Percentiles rank a stretch among this genome's conserved stretches.
These are phyloP conservation scores for Trichosporon sp. DNA, from an alignment of 1,284 basidiomycete genomes.

Conservation along the genomic window DNA sequence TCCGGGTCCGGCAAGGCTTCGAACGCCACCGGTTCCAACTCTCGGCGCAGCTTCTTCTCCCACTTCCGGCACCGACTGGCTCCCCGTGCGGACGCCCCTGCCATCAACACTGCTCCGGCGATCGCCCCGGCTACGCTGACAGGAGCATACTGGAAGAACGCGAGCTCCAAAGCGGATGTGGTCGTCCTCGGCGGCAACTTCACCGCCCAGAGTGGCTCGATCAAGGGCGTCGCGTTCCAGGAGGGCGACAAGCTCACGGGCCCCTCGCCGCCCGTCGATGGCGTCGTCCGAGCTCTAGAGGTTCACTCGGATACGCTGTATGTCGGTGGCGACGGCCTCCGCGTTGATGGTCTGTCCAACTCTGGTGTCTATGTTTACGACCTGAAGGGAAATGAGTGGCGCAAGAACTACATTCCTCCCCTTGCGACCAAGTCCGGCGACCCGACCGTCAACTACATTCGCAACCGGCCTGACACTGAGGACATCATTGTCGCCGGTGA, in stretches of 20 bases:
- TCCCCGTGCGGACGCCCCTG: constrained; percentile 53
- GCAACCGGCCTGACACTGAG: constrained; percentile 59
- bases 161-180: constrained; percentile 54
- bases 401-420: constrained; percentile 43
- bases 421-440: constrained; percentile 50
- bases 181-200: constrained; percentile 89
- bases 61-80: constrained; percentile 14
- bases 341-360: constrained; percentile 45
- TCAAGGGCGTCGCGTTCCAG: constrained; percentile 67
- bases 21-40: neutral
- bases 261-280: constrained; percentile 53
- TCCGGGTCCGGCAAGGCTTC: constrained; percentile 18
- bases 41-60: constrained; percentile 6
- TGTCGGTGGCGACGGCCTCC: constrained; percentile 62
- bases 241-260: constrained; percentile 58
- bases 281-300: constrained; percentile 65
- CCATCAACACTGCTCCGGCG: constrained; percentile 52
- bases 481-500: constrained; percentile 76
- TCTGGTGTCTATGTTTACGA: constrained; percentile 72
- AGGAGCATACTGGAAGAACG: constrained; percentile 85
- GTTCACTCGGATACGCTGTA: constrained; percentile 62
- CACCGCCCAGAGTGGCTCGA: constrained; percentile 49
- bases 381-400: constrained; percentile 59
- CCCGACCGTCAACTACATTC: constrained; percentile 64
- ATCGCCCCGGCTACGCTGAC: constrained; percentile 74